Conservation (phyloP, 2,329 filamentous ascomycete genomes). For the Xylogone sp. region DNA sequence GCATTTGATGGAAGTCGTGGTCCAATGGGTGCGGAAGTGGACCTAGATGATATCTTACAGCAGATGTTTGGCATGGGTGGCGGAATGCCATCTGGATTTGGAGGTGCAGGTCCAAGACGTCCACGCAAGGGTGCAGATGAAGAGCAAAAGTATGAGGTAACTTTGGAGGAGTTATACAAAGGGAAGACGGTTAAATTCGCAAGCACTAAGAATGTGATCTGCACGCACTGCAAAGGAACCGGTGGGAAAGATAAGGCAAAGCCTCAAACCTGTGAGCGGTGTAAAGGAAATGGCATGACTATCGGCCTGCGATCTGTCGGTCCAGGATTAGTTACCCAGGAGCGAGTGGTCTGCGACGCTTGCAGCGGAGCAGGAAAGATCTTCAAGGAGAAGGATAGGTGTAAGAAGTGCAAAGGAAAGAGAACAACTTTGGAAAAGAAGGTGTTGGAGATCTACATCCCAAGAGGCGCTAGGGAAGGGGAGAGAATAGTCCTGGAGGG, state of each 20-base stretch:
- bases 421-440: conserved; percentile 85
- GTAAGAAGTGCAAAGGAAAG: conserved; percentile 98
- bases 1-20: conserved; percentile 78
- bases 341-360: conserved; percentile 73
- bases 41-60: conserved; percentile 87
- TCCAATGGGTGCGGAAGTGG: conserved; percentile 62
- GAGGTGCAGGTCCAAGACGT: conserved; percentile 45
- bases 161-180: conserved; percentile 93
- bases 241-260: conserved; percentile 93
- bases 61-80: conserved; percentile 82
- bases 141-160: conserved; percentile 87
- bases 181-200: conserved; percentile 97
- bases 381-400: conserved; percentile 94
- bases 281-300: conserved; percentile 74
- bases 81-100: conserved; percentile 27
- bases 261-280: conserved; percentile 75
- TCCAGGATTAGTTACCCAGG: conserved; percentile 79
- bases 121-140: conserved; percentile 76
- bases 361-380: conserved; percentile 83
- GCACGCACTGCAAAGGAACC: conserved; percentile 78
- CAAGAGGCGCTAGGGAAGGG: conserved; percentile 78
- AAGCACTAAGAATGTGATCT: conserved; percentile 91
- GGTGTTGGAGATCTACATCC: conserved; percentile 93
- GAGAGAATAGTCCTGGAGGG: conserved; percentile 88
- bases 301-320: conserved; percentile 80